Base-by-base conservation (phyloP, 345 rosid genomes). In the Erysimum cheiranthoides region DNA sequence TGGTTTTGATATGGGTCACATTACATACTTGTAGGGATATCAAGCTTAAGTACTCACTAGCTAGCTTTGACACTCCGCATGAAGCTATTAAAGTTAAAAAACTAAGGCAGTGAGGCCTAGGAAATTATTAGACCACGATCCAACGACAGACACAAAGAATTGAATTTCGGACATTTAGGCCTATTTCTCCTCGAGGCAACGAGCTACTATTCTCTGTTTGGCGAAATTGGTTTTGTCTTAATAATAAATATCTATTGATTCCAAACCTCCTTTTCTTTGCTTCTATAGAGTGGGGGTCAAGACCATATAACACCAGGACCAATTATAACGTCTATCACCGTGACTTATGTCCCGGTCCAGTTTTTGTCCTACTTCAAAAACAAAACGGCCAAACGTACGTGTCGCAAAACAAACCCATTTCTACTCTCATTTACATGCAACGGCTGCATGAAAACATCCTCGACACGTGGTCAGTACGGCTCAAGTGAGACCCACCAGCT, bases 361-460 rank as follows among this genome's bases (percentile, higher is more conserved):
- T 51, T n/a, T n/a, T n/a, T n/a, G 61, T 62, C 43, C 7, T 49
- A 38, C 32, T 40, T 43, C 38, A 43, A 10, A 42, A 31, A 63
- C 14, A 65, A 71, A 71, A 32, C 13, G 16, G 4, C 50, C 28
- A 38, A 40, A 42, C 61, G 52, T 46, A 60, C 54, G 79, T 75
- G 74, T 75, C 68, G 25, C 56, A 30, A 61, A 51, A 40, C n/a
- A 42, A 50, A 68, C 35, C 38, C 69, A 5, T 10, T 38, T 53
- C 43, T 73, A 25, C 47, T 54, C 31, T 64, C 58, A 8, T 10
- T 31, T 18, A 43, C 74, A 61, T 76, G 79, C 79, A 61, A 69
- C 74, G 57, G 64, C 47, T 76, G 79, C 74, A 76, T 76, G 79
- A 76, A 61, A 10, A 69, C 79, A 69, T 31, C 27, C 25, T 13